Evolutionary conservation across 2,329 filamentous ascomycete species (phyloP).

Genomic region (Alternaria novae-zelandiae): DNA sequence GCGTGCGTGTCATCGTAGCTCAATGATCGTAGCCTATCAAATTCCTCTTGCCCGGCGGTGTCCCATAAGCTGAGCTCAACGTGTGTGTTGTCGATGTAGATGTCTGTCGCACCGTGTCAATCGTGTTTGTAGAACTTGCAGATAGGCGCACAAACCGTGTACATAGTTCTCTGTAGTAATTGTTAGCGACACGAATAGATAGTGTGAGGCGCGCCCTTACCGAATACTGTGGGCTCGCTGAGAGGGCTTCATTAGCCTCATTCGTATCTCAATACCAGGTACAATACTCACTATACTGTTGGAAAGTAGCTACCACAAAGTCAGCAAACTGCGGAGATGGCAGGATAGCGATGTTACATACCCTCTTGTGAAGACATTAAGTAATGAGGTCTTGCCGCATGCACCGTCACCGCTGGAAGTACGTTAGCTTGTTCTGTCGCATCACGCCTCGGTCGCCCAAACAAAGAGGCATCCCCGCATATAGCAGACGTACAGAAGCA

Average conservation of each 20-base stretch:
- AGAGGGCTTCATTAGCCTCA: slow-evolving; percentile 23
- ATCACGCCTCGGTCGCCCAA: slow-evolving; percentile 6
- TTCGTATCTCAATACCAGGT: slow-evolving; percentile 13
- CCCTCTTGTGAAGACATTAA: slow-evolving; percentile 99
- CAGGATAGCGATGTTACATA: slow-evolving; percentile 58
- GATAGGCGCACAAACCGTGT: slow-evolving; percentile 69
- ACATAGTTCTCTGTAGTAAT: slow-evolving; percentile 83
- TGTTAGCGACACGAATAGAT: slow-evolving; percentile 26
- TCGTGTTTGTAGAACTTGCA: background rate
- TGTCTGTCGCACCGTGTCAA: slow-evolving; percentile 65
- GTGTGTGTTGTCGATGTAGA: slow-evolving; percentile 96
- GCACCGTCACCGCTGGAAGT: slow-evolving; percentile 83
- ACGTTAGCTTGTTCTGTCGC: slow-evolving; percentile 34
- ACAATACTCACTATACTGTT: slow-evolving; percentile 78
- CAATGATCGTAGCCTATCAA: slow-evolving; percentile 91
- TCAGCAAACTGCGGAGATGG: slow-evolving; percentile 19
- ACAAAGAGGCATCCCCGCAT: slow-evolving; percentile 19
- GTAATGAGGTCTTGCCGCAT: slow-evolving; percentile 92
- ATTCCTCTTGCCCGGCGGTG: slow-evolving; percentile 98
- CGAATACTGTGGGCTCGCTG: slow-evolving; percentile 91
- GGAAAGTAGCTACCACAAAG: slow-evolving; percentile 78
- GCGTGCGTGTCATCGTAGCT: slow-evolving; percentile 98
- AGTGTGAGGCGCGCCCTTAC: slow-evolving; percentile 46
- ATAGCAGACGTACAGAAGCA: slow-evolving; percentile 73
- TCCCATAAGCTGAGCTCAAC: slow-evolving; percentile 99